Evolutionary conservation across 768 basidiomycete genomes (phyloP), one percentile per base, ranked within the genome.

Genomic region (Mycena kentingensis): DNA sequence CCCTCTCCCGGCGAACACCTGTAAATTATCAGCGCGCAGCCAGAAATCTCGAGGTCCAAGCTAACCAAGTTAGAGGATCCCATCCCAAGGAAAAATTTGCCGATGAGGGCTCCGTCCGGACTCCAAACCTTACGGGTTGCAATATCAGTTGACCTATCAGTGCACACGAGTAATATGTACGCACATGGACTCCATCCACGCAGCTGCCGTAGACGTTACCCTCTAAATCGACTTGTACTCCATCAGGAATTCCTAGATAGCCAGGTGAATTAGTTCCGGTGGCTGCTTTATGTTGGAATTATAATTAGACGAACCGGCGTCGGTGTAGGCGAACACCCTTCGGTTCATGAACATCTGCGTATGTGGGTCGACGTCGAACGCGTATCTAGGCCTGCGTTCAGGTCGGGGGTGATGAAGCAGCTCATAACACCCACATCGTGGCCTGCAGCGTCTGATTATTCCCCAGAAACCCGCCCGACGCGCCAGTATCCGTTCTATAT

Each of bases 101-200:
- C 84, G 1, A 88, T 68, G 1, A 88, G 71, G 1, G 73, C 77
- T 1, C 86, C 85, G 18, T 76, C 62, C 32, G 47, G 41, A 49
- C 21, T 22, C 22, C 73, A 47, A 28, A 83, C n/a, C n/a, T n/a
- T n/a, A n/a, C n/a, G n/a, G n/a, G n/a, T n/a, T n/a, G n/a, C n/a
- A n/a, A n/a, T n/a, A n/a, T n/a, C n/a, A n/a, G n/a, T n/a, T n/a
- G n/a, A n/a, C n/a, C n/a, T n/a, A n/a, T n/a, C n/a, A n/a, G n/a
- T n/a, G n/a, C n/a, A n/a, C n/a, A n/a, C n/a, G n/a, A n/a, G n/a
- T n/a, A n/a, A n/a, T n/a, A n/a, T n/a, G n/a, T n/a, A n/a, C n/a
- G n/a, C n/a, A n/a, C 84, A 26, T 87, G 80, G 1, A 81, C 77
- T 29, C 87, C 87, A 51, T 89, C 88, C n/a, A 80, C 85, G 49